Percentiles rank a stretch among this genome's conserved stretches.
These are phyloP conservation scores for Ogataea kodamae DNA, from an alignment of 805 yeast genomes.

Conservation along the genomic window DNA sequence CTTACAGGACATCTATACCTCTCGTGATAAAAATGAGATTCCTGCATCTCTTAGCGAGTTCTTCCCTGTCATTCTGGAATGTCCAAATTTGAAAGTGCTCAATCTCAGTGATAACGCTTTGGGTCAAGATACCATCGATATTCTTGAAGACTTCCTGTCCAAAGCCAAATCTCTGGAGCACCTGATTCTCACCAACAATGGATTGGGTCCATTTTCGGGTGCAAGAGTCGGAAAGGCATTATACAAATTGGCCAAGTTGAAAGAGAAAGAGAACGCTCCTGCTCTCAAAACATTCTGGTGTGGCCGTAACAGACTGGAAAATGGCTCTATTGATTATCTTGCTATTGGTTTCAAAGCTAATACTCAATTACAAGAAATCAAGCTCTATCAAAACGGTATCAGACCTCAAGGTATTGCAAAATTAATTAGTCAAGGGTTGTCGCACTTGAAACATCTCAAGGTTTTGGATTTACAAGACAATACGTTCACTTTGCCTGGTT, in stretches of 20 bases:
- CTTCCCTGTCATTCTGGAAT: constrained; percentile 67
- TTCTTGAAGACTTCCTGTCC: constrained; percentile 72
- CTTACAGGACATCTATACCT: constrained; percentile 91
- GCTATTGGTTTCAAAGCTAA: constrained; percentile 84
- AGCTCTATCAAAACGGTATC: constrained; percentile 94
- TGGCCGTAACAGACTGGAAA: constrained; percentile 95
- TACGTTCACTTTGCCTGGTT: constrained; percentile 75
- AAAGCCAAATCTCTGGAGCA: constrained; percentile 80
- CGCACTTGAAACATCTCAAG: constrained; percentile 54
- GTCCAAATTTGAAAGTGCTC: constrained; percentile 65
- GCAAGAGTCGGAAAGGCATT: constrained; percentile 88
- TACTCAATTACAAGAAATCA: constrained; percentile 53
- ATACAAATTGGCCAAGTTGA: constrained; percentile 62
- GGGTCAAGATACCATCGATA: constrained; percentile 92
- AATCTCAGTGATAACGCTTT: constrained; percentile 94
- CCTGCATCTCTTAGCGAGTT: constrained; percentile 75
- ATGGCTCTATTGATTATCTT: constrained; percentile 85
- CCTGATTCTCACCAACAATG: constrained; percentile 87
- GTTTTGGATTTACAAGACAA: constrained; percentile 90
- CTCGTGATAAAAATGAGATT: constrained; percentile 91
- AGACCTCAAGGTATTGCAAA: constrained; percentile 87
- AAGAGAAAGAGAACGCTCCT: constrained; percentile 34
- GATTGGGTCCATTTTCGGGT: constrained; percentile 98
- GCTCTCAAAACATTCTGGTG: constrained; percentile 83
- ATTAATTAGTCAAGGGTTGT: constrained; percentile 69